phyloP scores from a whole-genome alignment of 768 basidiomycete species.

The Tephrocybe sp. region DNA sequence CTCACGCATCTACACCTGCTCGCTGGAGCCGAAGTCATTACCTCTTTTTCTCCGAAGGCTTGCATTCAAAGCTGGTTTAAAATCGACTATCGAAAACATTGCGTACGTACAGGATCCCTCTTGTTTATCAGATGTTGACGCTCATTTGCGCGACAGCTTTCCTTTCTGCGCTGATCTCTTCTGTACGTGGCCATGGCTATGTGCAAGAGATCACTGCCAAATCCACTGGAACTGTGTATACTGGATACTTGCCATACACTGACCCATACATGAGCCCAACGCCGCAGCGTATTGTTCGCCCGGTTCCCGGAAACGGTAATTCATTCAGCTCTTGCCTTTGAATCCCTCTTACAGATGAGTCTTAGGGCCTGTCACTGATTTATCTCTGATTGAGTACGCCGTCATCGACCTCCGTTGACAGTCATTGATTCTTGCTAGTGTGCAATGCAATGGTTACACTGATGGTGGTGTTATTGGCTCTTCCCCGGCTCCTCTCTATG shows the following conservation, averaged over 20 bases:
- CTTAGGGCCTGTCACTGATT: background rate
- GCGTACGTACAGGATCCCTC: too few species aligned
- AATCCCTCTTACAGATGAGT: background rate
- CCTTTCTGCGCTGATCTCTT: conserved; percentile 9
- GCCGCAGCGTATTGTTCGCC: conserved; percentile 38
- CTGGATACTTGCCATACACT: conserved; percentile 32
- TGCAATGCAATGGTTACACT: conserved; percentile 29
- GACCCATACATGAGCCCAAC: conserved; percentile 33
- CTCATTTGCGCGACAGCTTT: conserved; percentile 8
- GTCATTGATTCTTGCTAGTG: conserved; percentile 4
- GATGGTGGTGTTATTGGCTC: conserved; percentile 24
- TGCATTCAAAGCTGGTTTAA: too few species aligned
- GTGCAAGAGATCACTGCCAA: conserved; percentile 35
- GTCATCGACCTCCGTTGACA: background rate
- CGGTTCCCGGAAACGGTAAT: conserved; percentile 39
- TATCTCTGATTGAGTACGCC: background rate
- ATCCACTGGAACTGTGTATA: conserved; percentile 31
- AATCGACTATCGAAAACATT: too few species aligned
- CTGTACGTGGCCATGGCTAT: conserved; percentile 35
- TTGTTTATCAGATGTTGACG: too few species aligned
- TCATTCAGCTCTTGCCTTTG: background rate
- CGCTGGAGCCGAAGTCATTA: too few species aligned
- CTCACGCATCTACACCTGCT: too few species aligned
- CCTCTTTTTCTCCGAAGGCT: too few species aligned
- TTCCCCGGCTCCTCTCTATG: conserved; percentile 35